These are phyloP conservation scores for Stagonosporopsis chrysanthemi DNA, from an alignment of 2,329 filamentous ascomycete genomes.

Conservation along the genomic window DNA sequence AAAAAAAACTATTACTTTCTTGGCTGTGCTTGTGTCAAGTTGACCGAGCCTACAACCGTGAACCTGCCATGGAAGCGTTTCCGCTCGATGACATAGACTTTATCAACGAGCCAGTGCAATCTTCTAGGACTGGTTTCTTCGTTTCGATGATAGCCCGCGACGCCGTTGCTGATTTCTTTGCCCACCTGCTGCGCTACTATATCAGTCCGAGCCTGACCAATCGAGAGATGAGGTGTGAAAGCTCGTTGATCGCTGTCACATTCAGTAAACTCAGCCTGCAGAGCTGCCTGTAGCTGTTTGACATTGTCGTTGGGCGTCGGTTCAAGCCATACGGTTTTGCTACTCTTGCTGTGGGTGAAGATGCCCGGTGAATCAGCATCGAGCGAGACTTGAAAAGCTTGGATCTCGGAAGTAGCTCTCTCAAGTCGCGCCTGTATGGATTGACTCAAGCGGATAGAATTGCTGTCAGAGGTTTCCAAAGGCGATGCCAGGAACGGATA, in stretches of 20 bases:
- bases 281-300: constrained; percentile 32
- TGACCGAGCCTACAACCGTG: constrained; percentile 29
- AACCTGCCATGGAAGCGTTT: constrained; percentile 36
- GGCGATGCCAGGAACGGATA: constrained; percentile 40
- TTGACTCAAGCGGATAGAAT: constrained; percentile 23
- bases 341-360: constrained; percentile 29
- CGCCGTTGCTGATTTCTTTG: constrained; percentile 24
- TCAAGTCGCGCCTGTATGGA: constrained; percentile 33
- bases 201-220: constrained; percentile 35
- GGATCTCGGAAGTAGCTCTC: constrained; percentile 23
- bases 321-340: constrained; percentile 38
- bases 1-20: background rate
- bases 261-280: constrained; percentile 38
- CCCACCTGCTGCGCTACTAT: constrained; percentile 20
- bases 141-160: constrained; percentile 11
- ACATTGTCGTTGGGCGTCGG: constrained; percentile 22
- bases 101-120: constrained; percentile 38
- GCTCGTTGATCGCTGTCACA: constrained; percentile 30
- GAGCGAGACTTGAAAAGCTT: constrained; percentile 32
- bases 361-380: constrained; percentile 27
- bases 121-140: constrained; percentile 5
- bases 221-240: constrained; percentile 38
- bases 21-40: constrained; percentile 17
- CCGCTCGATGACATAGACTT: constrained; percentile 38
- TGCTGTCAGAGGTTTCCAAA: constrained; percentile 19